Conservation (phyloP, 1,284 basidiomycete species). For the Leccinum subspadiceum region DNA sequence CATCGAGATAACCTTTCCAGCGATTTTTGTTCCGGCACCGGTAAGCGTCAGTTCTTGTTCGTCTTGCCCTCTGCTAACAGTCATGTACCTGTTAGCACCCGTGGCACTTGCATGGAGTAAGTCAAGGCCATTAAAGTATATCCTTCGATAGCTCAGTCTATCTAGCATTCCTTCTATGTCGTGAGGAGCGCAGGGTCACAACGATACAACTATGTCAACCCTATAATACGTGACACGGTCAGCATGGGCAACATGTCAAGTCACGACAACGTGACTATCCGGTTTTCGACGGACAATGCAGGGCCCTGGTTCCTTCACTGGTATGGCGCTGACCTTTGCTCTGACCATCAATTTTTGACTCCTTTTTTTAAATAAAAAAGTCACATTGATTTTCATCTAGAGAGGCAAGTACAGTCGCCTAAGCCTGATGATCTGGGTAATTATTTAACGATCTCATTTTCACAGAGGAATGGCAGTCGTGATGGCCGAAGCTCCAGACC, state of each 20-base stretch:
- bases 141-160: background rate
- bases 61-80: background rate
- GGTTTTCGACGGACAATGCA: slow-evolving; percentile 18
- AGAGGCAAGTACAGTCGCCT: slow-evolving; percentile 16
- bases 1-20: slow-evolving; percentile 37
- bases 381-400: slow-evolving; percentile 36
- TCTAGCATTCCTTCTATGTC: slow-evolving; percentile 36
- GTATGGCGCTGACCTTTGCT: slow-evolving; percentile 13
- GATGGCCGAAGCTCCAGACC: slow-evolving; percentile 36
- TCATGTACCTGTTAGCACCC: slow-evolving; percentile 29
- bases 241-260: slow-evolving; percentile 23
- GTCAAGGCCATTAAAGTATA: slow-evolving; percentile 9
- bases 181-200: slow-evolving; percentile 20
- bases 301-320: slow-evolving; percentile 30
- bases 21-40: slow-evolving; percentile 18
- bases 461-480: slow-evolving; percentile 39
- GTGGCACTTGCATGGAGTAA: slow-evolving; percentile 46
- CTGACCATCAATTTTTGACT: background rate
- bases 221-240: slow-evolving; percentile 23
- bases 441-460: background rate
- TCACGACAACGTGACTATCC: slow-evolving; percentile 24
- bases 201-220: slow-evolving; percentile 25
- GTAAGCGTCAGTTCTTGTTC: slow-evolving; percentile 9
- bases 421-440: background rate
- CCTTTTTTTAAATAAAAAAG: slow-evolving; percentile 39